These are phyloP conservation scores for Venturia aucupariae DNA, from an alignment of 2,329 filamentous ascomycete species.

Conservation along the genomic window DNA sequence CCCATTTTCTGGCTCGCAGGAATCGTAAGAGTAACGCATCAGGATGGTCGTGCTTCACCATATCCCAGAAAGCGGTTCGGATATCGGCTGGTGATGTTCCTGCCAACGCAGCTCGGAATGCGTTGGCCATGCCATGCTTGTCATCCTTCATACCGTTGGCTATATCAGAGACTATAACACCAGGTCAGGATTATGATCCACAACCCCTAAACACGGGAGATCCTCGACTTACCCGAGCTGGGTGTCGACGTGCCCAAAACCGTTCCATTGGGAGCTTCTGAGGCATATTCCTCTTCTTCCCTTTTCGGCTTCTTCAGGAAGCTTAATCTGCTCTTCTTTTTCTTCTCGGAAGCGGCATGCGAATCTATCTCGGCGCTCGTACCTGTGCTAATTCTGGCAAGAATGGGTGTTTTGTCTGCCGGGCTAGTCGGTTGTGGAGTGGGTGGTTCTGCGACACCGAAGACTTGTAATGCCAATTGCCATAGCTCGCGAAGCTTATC, in stretches of 20 bases:
- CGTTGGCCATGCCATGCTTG: constrained; percentile 85
- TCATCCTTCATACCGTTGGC: constrained; percentile 47
- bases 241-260: constrained; percentile 14
- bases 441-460: constrained; percentile 46
- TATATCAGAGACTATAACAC: constrained; percentile 31
- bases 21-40: constrained; percentile 59
- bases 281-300: neutral
- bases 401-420: constrained; percentile 12
- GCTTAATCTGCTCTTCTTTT: constrained; percentile 13
- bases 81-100: constrained; percentile 70
- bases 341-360: neutral
- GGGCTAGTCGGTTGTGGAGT: constrained; percentile 16
- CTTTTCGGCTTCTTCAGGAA: constrained; percentile 8
- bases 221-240: constrained; percentile 4
- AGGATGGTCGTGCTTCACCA: constrained; percentile 93
- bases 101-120: constrained; percentile 73
- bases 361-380: neutral
- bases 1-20: constrained; percentile 55
- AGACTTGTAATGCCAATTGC: constrained; percentile 65
- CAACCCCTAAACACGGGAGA: constrained; percentile 18
- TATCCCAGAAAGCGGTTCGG: constrained; percentile 74
- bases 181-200: constrained; percentile 25
- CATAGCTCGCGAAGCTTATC: constrained; percentile 83
- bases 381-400: constrained; percentile 1
- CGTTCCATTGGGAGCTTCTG: neutral